Percentiles rank a stretch among this genome's conserved stretches.
phyloP scores from a whole-genome alignment of 768 basidiomycete genomes.

The Candolleomyces eurysporus region DNA sequence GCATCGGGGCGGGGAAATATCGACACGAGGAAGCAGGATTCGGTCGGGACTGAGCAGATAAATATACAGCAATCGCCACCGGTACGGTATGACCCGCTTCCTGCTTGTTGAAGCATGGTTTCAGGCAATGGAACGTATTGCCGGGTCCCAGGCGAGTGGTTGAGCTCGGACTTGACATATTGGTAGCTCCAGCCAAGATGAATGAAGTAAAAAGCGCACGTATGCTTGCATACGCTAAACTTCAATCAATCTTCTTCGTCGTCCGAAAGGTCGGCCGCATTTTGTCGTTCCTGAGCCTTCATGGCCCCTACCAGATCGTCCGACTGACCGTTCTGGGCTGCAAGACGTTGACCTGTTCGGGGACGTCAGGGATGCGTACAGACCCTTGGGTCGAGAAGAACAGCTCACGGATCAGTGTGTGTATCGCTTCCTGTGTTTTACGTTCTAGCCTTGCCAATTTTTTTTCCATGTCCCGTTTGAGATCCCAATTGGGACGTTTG shows the following conservation, averaged over 20 bases:
- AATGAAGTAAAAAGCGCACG: background rate
- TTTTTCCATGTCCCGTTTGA: slow-evolving; percentile 80
- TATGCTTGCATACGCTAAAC: background rate
- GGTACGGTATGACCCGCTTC: no score
- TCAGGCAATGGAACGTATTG: background rate
- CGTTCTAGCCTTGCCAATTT: background rate
- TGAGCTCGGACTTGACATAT: no score
- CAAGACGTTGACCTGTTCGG: slow-evolving; percentile 67
- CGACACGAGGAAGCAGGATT: background rate
- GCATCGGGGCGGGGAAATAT: background rate
- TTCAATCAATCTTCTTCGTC: slow-evolving; percentile 60
- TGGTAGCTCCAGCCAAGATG: background rate
- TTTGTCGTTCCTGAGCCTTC: slow-evolving; percentile 68
- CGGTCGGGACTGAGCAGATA: no score
- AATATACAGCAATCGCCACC: no score
- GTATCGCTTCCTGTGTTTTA: no score
- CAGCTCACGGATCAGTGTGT: slow-evolving; percentile 64
- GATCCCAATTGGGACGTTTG: slow-evolving; percentile 94
- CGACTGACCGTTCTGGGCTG: slow-evolving; percentile 74
- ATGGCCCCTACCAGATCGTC: slow-evolving; percentile 83
- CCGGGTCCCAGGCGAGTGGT: background rate
- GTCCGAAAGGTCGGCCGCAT: slow-evolving; percentile 43
- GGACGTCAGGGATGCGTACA: slow-evolving; percentile 5
- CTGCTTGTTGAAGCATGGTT: no score
- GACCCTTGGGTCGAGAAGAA: slow-evolving; percentile 13